Conservation (phyloP, 78 protist genomes). For the Chrysochromulina parva region DNA sequence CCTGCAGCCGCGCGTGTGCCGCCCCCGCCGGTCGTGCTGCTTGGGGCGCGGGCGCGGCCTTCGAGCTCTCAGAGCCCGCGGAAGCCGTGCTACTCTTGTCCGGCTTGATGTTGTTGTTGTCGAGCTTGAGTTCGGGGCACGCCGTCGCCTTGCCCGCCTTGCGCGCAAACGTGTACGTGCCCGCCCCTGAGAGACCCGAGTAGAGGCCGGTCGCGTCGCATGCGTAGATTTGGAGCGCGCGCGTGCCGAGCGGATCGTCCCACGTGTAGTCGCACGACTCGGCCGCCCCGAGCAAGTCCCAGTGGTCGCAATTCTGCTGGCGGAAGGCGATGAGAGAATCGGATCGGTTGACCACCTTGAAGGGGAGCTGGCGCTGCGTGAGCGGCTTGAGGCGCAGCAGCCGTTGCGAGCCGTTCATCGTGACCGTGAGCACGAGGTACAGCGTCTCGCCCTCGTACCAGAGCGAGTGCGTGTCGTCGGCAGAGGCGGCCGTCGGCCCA, state of each 20-base stretch:
- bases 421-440: background rate
- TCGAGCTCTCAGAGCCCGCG: too few relatives aligned
- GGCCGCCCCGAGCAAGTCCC: slow-evolving; percentile 7
- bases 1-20: too few relatives aligned
- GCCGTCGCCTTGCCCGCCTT: too few relatives aligned
- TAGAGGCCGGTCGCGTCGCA: background rate
- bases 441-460: too few relatives aligned
- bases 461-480: too few relatives aligned
- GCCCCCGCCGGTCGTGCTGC: too few relatives aligned
- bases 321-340: background rate
- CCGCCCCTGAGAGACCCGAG: too few relatives aligned
- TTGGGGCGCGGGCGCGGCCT: too few relatives aligned
- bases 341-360: background rate
- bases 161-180: too few relatives aligned
- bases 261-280: background rate
- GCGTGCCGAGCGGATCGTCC: background rate
- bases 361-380: background rate
- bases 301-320: background rate
- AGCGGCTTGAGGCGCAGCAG: background rate
- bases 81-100: too few relatives aligned
- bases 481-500: too few relatives aligned
- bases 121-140: background rate
- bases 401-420: background rate
- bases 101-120: too few relatives aligned
- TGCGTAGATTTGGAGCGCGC: background rate